A percentile compares a stretch with the other conserved stretches of the same genome.
Conservation (phyloP, 1,139 yeast genomes). For the Hemisphaericaspora subhashii region DNA sequence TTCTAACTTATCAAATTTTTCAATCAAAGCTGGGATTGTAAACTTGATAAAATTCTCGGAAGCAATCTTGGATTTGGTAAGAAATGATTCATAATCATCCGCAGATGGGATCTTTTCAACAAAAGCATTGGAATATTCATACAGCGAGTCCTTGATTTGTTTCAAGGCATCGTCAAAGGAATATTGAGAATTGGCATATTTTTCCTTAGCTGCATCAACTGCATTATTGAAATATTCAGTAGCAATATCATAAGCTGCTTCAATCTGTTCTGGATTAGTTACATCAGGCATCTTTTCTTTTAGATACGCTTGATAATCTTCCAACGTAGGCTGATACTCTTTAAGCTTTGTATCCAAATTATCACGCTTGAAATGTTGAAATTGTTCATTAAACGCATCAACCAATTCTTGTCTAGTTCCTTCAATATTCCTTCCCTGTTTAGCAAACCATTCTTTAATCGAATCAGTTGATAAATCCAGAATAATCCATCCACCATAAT, state of each 20-base stretch:
- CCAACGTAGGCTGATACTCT: slow-evolving; percentile 19
- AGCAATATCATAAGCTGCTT: slow-evolving; percentile 23
- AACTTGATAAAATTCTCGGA: slow-evolving; percentile 13
- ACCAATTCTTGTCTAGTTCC: slow-evolving; percentile 27
- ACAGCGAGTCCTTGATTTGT: slow-evolving; percentile 22
- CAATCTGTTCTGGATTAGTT: slow-evolving; percentile 17
- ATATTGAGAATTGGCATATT: slow-evolving; percentile 20
- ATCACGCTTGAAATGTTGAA: slow-evolving; percentile 8
- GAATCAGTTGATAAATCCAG: slow-evolving; percentile 23
- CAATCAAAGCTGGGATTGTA: slow-evolving; percentile 6
- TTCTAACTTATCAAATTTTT: slow-evolving; percentile 6
- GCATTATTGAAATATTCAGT: slow-evolving; percentile 45
- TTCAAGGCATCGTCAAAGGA: slow-evolving; percentile 23
- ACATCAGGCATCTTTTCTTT: slow-evolving; percentile 19
- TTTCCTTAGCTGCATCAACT: slow-evolving; percentile 26
- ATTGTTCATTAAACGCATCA: slow-evolving; percentile 14
- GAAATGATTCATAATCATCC: slow-evolving; percentile 5
- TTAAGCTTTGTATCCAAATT: slow-evolving; percentile 18
- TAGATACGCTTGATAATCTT: slow-evolving; percentile 18
- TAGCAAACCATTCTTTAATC: slow-evolving; percentile 24
- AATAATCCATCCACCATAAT: slow-evolving; percentile 20
- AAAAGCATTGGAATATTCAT: slow-evolving; percentile 20
- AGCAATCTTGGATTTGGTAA: slow-evolving; percentile 20
- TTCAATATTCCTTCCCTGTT: slow-evolving; percentile 24
- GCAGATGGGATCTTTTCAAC: slow-evolving; percentile 8